Evolutionary conservation across 1,284 basidiomycete genomes (phyloP), one percentile per base, ranked within the genome.

Genomic region (Ceratobasidium sp.): DNA sequence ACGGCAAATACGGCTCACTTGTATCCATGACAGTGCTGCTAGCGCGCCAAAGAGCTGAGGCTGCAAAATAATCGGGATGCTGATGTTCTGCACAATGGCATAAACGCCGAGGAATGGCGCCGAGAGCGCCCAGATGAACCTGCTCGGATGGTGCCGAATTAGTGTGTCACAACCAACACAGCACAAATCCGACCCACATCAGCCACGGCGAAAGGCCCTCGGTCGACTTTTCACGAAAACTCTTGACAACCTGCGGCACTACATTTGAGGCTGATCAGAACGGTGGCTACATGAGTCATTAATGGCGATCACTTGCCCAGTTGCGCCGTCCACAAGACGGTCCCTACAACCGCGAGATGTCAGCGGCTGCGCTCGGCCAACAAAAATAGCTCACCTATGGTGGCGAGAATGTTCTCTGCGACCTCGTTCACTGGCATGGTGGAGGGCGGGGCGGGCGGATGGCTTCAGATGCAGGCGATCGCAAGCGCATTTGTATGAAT

Each of bases 51-150:
- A 92, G 0, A 89, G 77, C 76, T 94, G 92, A 1, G 92, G 91
- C 78, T 94, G 92, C 1, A 90, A 74, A 54, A 89, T 87, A 38
- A 92, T 75, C 76, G 92, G 91, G 30, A 93, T 86, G 77, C 89
- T 92, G 69, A 92, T 82, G 73, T 87, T 80, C 77, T 90, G 87
- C 0, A 88, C 82, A 59, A 93, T 84, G 30, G 82, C 83, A 76
- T 94, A 94, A 14, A 87, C 83, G n/a, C 89, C 91, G 21, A 92
- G 82, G 75, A 89, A 88, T 7, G 86, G 79, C 0, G 84, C 84
- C 0, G 89, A 83, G 9, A 87, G 76, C 0, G 85, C 87, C 92
- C 92, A 94, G 14, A 90, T 78, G 4, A 90, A 79, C 71, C 88
- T 89, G 73, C 7, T 25, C 60, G 8, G 28, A 46, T 49, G 12